These are phyloP conservation scores for Phytophthora tentaculata DNA, from an alignment of 352 stramenopile genomes.

Conservation along the genomic window DNA sequence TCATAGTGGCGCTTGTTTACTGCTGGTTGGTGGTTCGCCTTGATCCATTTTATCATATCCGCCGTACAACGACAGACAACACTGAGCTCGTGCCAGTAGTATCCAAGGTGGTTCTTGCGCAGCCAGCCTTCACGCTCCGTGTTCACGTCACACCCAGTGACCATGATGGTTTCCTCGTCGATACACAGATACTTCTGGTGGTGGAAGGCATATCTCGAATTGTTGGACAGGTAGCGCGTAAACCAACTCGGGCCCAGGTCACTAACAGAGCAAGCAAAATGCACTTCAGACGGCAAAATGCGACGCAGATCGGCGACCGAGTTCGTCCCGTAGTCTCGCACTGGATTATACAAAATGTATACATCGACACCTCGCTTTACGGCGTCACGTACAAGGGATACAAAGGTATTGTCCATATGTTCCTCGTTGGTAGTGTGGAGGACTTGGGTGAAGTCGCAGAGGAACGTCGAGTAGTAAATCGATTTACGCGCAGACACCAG, in stretches of 20 bases:
- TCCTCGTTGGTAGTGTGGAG: conserved; percentile 40
- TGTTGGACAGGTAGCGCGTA: conserved; percentile 69
- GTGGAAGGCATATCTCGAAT: conserved; percentile 84
- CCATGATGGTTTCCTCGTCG: conserved; percentile 68
- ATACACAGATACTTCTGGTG: conserved; percentile 85
- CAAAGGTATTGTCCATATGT: conserved; percentile 54
- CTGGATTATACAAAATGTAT: conserved; percentile 76
- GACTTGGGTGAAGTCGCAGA: conserved; percentile 77
- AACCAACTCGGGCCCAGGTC: conserved; percentile 61
- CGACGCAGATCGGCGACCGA: conserved; percentile 54
- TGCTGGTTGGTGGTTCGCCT: conserved; percentile 52
- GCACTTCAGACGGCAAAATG: conserved; percentile 54
- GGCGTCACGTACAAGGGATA: conserved; percentile 61
- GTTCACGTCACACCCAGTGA: conserved; percentile 83
- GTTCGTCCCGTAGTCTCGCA: conserved; percentile 76
- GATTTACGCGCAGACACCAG: conserved; percentile 58
- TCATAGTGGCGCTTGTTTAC: conserved; percentile 61
- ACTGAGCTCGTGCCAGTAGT: conserved; percentile 84
- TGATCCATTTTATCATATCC: conserved; percentile 70
- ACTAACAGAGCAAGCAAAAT: conserved; percentile 68
- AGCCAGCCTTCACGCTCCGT: conserved; percentile 74
- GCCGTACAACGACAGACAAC: conserved; percentile 56
- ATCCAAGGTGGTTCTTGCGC: conserved; percentile 59
- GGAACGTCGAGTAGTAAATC: conserved; percentile 84
- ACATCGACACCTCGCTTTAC: conserved; percentile 70